Evolutionary conservation across 2,329 filamentous ascomycete genomes (phyloP).

Genomic region (Mariannaea elegans): DNA sequence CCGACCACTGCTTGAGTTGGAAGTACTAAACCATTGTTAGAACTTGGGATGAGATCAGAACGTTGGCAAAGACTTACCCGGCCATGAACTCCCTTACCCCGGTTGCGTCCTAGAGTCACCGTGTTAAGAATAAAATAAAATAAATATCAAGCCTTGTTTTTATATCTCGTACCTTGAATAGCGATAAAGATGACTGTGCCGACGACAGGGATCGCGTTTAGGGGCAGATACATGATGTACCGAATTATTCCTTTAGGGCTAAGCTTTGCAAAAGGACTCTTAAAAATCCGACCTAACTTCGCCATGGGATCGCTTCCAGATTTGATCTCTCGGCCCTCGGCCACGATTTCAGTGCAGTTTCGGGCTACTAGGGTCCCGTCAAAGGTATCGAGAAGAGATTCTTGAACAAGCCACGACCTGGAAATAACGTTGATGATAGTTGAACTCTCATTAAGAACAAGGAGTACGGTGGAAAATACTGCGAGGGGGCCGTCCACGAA

Average conservation of each 20-base stretch:
- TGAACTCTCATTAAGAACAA: conserved; percentile 71
- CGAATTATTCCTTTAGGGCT: conserved; percentile 72
- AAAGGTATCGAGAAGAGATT: conserved; percentile 88
- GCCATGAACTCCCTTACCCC: conserved; percentile 60
- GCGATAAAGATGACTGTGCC: conserved; percentile 84
- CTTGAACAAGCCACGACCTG: conserved; percentile 79
- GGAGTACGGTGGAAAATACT: conserved; percentile 74
- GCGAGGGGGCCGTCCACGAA: conserved; percentile 87
- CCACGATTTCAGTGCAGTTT: conserved; percentile 68
- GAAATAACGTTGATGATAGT: conserved; percentile 65
- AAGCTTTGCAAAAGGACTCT: conserved; percentile 65
- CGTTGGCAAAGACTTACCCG: conserved; percentile 55
- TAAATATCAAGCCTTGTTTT: not conserved
- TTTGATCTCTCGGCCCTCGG: conserved; percentile 78
- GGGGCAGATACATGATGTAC: conserved; percentile 85
- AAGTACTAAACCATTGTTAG: conserved; percentile 72
- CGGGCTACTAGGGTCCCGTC: conserved; percentile 73
- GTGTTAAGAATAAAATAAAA: not conserved
- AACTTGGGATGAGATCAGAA: not conserved
- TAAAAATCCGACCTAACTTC: conserved; percentile 65
- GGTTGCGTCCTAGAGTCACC: conserved; percentile 51
- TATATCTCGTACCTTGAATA: conserved; percentile 67
- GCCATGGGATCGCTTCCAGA: conserved; percentile 64
- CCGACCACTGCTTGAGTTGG: conserved; percentile 86
- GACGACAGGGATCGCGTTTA: conserved; percentile 92